Evolutionary conservation across 2,329 filamentous ascomycete genomes (phyloP), one percentile per base, ranked within the genome.

Genomic region (Zasmidium citrigriseum): DNA sequence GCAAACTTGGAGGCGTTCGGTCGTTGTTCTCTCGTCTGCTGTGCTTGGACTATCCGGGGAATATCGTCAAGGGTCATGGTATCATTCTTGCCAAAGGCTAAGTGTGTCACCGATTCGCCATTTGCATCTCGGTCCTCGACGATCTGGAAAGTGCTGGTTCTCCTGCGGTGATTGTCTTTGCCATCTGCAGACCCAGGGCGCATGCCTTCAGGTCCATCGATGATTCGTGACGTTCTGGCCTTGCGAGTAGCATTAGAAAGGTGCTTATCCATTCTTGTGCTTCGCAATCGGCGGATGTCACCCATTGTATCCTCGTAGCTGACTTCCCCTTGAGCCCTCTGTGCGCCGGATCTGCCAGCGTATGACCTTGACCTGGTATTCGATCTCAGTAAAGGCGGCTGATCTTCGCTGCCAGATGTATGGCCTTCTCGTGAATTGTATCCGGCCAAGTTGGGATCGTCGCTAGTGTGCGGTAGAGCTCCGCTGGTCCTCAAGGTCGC

Each of bases 291-390:
- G 68, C 92, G 88, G 72, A 99, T 95, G 76, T 99, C 95, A 65
- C 95, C 96, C 66, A 99, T 87, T 48, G 93, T 96, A 77, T 93
- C 96, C 78, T 98, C 93, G 72, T 98, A 95, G 24, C 90, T 91
- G 52, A 89, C 91, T 68, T 87, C 73, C 41, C 61, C 64, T 57
- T 86, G 83, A 27, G 79, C 79, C 47, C 67, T 63, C 52, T 88
- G 86, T 55, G 77, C 79, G 58, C 81, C 75, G 62, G 74, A 74
- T 18, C 85, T 83, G 22, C 86, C 88, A 46, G 85, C 85, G 72
- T 88, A 89, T 1, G 89, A 91, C 68, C 88, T 90, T 18, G 91
- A 92, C 55, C 90, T 83, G 18, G 84, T 85, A 63, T 90, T 88
- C 7, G 86, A 82, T 53, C 83, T 82, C 23, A 88, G 75, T 52